A percentile compares a stretch with the other conserved stretches of the same genome.
Evolutionary conservation across 106 monocot genomes (phyloP).

Genomic region (Dioscorea dumetorum): DNA sequence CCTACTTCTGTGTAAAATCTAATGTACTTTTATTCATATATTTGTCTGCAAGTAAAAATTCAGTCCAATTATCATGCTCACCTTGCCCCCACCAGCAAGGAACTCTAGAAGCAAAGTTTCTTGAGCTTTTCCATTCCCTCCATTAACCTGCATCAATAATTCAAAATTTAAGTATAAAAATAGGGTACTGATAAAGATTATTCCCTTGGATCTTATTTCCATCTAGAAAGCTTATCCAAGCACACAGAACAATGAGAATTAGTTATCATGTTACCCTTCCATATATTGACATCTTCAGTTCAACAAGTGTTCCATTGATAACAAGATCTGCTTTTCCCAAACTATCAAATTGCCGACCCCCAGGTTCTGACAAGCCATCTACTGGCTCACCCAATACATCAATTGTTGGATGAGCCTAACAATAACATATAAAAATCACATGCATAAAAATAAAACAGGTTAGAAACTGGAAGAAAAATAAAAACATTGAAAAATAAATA

Average conservation of each 20-base stretch:
- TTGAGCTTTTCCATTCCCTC: constrained; percentile 13
- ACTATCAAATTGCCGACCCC: constrained; percentile 18
- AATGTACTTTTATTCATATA: no score
- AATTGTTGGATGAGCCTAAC: constrained; percentile 59
- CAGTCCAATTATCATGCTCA: constrained; percentile 12
- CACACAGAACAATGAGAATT: no score
- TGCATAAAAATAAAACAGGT: not conserved
- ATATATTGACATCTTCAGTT: constrained; percentile 81
- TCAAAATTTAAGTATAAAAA: not conserved
- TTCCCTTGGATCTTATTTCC: no score
- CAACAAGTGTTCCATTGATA: constrained; percentile 66
- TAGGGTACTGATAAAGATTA: no score
- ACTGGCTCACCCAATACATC: constrained; percentile 59
- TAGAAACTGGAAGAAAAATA: not conserved
- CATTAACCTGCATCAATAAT: constrained; percentile 49
- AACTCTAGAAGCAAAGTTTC: constrained; percentile 63
- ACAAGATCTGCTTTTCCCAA: constrained; percentile 59
- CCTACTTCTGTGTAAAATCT: no score
- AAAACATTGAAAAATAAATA: not conserved
- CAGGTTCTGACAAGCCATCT: constrained; percentile 15
- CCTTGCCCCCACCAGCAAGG: constrained; percentile 90
- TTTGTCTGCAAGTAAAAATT: no score
- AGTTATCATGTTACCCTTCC: constrained; percentile 45
- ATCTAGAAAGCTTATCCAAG: no score
- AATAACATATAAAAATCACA: not conserved